phyloP scores from a whole-genome alignment of 129 eudicot genomes.

The Helianthus tuberosus region DNA sequence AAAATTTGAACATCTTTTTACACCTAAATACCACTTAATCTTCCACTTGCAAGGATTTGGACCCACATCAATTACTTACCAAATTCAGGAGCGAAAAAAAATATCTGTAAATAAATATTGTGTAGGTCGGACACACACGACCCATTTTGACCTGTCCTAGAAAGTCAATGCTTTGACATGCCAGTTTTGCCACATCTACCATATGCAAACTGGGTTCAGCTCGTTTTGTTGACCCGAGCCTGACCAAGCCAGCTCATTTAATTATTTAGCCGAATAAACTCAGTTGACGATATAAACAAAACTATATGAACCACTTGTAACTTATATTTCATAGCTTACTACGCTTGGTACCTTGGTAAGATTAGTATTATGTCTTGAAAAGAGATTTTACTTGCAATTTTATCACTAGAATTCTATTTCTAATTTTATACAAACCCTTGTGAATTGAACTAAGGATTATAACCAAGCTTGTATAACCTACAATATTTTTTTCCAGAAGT shows the following conservation, averaged over 20 bases:
- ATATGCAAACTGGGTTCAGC: not conserved
- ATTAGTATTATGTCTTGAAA: not conserved
- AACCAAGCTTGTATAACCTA: not conserved
- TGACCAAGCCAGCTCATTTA: not conserved
- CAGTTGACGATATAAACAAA: not conserved
- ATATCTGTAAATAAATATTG: not conserved
- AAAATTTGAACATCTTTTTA: too few species aligned
- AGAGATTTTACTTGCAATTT: not conserved
- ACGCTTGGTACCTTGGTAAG: not conserved
- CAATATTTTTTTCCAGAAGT: not conserved
- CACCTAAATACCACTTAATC: too few species aligned
- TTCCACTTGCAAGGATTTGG: too few species aligned
- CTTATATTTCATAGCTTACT: not conserved
- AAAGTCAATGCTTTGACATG: not conserved
- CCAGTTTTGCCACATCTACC: not conserved
- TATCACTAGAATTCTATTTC: not conserved
- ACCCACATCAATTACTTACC: not conserved
- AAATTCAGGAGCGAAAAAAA: not conserved
- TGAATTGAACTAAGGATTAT: constrained; percentile 3
- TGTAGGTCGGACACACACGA: not conserved
- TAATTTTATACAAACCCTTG: not conserved
- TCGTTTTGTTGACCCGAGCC: not conserved
- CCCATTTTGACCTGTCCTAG: not conserved
- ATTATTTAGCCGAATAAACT: not conserved
- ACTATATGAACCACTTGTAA: not conserved